phyloP scores from a whole-genome alignment of 495 filamentous ascomycete species.

The Penicillium taxi region DNA sequence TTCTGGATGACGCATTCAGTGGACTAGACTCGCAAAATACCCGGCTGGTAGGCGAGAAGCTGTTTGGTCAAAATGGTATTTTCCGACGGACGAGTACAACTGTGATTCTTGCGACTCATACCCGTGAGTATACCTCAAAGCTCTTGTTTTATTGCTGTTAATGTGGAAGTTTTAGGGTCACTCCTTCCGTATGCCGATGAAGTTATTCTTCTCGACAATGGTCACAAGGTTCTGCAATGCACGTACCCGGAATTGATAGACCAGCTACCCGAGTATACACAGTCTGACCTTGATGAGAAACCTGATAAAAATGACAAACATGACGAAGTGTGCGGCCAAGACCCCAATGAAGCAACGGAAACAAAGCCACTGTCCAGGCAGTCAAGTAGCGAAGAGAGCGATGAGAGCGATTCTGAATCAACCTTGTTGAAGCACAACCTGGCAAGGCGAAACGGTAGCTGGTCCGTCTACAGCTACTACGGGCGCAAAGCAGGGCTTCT shows the following conservation, averaged over 20 bases:
- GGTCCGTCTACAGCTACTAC: constrained; percentile 44
- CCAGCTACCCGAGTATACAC: neutral
- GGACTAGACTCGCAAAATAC: neutral
- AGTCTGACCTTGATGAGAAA: neutral
- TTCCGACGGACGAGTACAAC: neutral
- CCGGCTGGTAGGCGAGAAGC: neutral
- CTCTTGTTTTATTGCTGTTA: neutral
- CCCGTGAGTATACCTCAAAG: neutral
- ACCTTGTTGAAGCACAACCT: neutral
- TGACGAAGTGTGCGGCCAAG: neutral
- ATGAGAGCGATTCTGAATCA: neutral
- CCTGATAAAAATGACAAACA: neutral
- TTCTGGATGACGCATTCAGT: neutral
- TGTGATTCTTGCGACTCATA: too few species aligned
- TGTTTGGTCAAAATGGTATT: neutral
- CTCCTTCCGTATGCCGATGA: too few species aligned
- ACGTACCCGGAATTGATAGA: neutral
- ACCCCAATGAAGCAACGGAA: neutral
- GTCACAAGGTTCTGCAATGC: neutral
- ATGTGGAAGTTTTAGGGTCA: neutral
- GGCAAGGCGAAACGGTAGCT: constrained; percentile 25
- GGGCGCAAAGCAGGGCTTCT: constrained; percentile 28
- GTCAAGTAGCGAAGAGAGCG: neutral
- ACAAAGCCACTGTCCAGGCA: neutral
- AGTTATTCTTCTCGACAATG: too few species aligned